Evolutionary conservation across 75 land plant genomes (phyloP), one percentile per base, ranked within the genome.

Genomic region (Pinus albicaulis): DNA sequence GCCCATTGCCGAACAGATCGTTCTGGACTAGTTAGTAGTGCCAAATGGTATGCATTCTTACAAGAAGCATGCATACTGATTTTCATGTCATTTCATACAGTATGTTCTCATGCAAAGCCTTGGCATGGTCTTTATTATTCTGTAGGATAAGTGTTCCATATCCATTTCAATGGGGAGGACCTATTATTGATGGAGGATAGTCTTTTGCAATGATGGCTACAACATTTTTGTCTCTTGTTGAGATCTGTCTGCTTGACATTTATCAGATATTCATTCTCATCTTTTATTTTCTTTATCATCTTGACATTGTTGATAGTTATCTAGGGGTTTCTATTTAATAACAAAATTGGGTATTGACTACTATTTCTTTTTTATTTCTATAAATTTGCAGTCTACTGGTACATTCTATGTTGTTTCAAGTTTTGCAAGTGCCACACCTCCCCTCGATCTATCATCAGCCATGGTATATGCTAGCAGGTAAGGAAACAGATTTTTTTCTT

Each of bases 381-480:
- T n/a, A 68, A 68, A 48, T 73, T 59, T 28, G 60, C 89, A 94
- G 99, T 96, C 99, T 44, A 92, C 88, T 41, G 98, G 95, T 15
- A 71, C 88, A 22, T 92, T 85, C 59, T 87, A 89, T 81, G 99
- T 89, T 22, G 85, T 88, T 12, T 62, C 87, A 73, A 89, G 99
- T 76, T 89, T 78, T 73, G 80, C 89, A n/a, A 88, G 98, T 72
- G 98, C 95, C 57, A 96, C 99, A 34, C 89, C 82, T 53, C 77
- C 90, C 99, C 99, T 71, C 92, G 97, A 26, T 96, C 92, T 72
- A 80, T 94, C 20, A 80, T 90, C n/a, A 87, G 95, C 76, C 88
- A 97, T 61, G 99, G 98, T 17, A 78, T 87, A 59, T 95, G 98
- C 19, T 96, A 98, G 99, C 93, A 85, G 93, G 99, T 96, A 74